Conservation (phyloP, 2,329 filamentous ascomycete species). For the Xylaria sp. region DNA sequence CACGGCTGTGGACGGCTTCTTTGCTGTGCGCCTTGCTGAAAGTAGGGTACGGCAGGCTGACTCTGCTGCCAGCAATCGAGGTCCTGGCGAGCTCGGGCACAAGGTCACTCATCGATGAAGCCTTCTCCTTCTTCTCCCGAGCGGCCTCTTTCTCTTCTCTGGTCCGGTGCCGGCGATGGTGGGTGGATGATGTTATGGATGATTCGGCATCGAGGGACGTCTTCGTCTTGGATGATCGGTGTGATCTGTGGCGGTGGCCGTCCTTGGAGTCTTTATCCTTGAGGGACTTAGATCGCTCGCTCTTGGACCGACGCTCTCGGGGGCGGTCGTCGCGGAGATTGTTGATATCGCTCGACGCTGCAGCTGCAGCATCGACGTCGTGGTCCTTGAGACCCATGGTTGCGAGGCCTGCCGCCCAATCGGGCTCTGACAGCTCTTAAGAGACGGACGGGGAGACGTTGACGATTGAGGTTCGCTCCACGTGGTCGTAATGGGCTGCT, state of each 20-base stretch:
- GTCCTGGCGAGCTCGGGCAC: constrained; percentile 48
- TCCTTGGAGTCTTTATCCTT: constrained; percentile 43
- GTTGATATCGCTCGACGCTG: constrained; percentile 34
- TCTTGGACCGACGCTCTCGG: constrained; percentile 44
- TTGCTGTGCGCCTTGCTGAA: constrained; percentile 84
- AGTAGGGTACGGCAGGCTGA: constrained; percentile 50
- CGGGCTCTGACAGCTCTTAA: constrained; percentile 45
- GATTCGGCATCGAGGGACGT: constrained; percentile 44
- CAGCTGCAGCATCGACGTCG: constrained; percentile 39
- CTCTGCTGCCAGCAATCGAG: constrained; percentile 45
- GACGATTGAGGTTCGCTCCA: constrained; percentile 32
- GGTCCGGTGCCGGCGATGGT: constrained; percentile 49
- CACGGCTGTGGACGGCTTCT: constrained; percentile 77
- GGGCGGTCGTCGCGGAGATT: constrained; percentile 40
- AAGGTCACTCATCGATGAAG: constrained; percentile 49
- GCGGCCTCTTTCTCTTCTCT: constrained; percentile 48
- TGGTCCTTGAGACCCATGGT: constrained; percentile 48
- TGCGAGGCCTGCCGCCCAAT: constrained; percentile 48
- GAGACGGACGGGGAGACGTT: constrained; percentile 36
- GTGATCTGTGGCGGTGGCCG: constrained; percentile 44
- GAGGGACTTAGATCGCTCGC: constrained; percentile 39
- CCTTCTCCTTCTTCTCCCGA: constrained; percentile 45
- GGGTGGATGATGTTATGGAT: constrained; percentile 41
- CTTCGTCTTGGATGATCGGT: constrained; percentile 47
- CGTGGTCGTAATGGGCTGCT: constrained; percentile 16